Conservation (phyloP, 306 rosid species). For the Glycine tomentella region DNA sequence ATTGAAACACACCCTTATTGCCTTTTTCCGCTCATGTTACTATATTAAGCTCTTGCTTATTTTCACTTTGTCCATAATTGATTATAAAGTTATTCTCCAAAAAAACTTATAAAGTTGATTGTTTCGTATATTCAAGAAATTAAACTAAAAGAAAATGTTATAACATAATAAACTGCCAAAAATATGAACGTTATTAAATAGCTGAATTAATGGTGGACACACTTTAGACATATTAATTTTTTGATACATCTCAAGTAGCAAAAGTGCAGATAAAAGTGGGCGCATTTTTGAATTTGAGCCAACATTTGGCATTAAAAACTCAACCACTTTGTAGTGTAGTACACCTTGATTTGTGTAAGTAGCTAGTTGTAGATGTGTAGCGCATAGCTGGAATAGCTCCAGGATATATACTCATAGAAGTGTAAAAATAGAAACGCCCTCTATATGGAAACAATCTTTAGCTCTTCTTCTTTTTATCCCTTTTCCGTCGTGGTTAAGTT, state of each 20-base stretch:
- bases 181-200: constrained; percentile 25
- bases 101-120: too few relatives aligned
- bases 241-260: constrained; percentile 43
- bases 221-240: constrained; percentile 48
- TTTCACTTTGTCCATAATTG: background rate
- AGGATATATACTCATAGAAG: constrained; percentile 47
- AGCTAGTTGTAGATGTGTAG: constrained; percentile 55
- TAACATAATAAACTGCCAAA: background rate
- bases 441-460: constrained; percentile 46
- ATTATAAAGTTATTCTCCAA: too few relatives aligned
- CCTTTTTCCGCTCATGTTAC: background rate
- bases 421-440: constrained; percentile 47
- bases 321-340: constrained; percentile 53
- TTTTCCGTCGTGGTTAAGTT: constrained; percentile 11
- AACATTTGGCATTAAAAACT: constrained; percentile 59
- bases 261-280: constrained; percentile 51
- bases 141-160: background rate
- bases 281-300: constrained; percentile 52
- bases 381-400: constrained; percentile 47
- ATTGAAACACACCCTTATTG: background rate
- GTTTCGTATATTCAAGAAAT: background rate
- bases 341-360: constrained; percentile 56
- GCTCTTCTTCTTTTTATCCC: constrained; percentile 18
- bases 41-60: background rate
- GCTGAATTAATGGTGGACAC: constrained; percentile 36